Evolutionary conservation across 2,329 filamentous ascomycete genomes (phyloP).

Genomic region (Fusarium protoensiforme): DNA sequence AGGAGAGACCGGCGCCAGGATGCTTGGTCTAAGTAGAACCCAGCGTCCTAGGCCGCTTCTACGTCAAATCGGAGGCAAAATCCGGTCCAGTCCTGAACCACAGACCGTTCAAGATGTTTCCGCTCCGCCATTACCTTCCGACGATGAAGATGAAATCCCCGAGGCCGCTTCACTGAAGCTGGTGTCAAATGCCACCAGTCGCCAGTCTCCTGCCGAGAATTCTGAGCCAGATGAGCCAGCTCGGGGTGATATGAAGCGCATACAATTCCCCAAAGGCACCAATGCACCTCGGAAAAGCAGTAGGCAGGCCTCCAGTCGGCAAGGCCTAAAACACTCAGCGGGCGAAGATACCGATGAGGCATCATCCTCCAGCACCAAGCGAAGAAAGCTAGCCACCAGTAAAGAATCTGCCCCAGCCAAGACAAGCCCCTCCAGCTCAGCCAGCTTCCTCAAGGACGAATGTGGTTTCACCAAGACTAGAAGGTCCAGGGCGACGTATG

Average conservation of each 20-base stretch:
- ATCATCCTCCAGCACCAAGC: conserved; percentile 23
- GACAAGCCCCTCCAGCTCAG: background rate
- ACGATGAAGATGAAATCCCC: conserved; percentile 32
- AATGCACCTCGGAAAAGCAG: conserved; percentile 3
- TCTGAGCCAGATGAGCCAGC: conserved; percentile 42
- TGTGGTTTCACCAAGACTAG: conserved; percentile 38
- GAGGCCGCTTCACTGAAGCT: background rate
- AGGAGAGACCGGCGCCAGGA: background rate
- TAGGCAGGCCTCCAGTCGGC: conserved; percentile 6
- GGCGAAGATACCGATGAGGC: background rate
- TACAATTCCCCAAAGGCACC: conserved; percentile 42
- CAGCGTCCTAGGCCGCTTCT: conserved; percentile 33
- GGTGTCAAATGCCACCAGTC: background rate
- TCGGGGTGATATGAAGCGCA: conserved; percentile 48
- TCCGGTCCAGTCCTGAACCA: conserved; percentile 15
- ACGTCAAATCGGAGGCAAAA: background rate
- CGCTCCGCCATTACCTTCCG: conserved; percentile 45
- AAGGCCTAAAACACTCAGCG: background rate
- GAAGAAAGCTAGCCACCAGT: conserved; percentile 15
- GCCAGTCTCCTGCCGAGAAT: conserved; percentile 19
- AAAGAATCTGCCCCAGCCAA: background rate
- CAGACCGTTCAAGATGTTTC: conserved; percentile 28
- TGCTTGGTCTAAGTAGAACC: conserved; percentile 36
- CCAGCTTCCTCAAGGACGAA: conserved; percentile 37
- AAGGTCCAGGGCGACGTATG: conserved; percentile 41